Evolutionary conservation across 768 basidiomycete genomes (phyloP), one percentile per base, ranked within the genome.

Genomic region (Trametes elegans): DNA sequence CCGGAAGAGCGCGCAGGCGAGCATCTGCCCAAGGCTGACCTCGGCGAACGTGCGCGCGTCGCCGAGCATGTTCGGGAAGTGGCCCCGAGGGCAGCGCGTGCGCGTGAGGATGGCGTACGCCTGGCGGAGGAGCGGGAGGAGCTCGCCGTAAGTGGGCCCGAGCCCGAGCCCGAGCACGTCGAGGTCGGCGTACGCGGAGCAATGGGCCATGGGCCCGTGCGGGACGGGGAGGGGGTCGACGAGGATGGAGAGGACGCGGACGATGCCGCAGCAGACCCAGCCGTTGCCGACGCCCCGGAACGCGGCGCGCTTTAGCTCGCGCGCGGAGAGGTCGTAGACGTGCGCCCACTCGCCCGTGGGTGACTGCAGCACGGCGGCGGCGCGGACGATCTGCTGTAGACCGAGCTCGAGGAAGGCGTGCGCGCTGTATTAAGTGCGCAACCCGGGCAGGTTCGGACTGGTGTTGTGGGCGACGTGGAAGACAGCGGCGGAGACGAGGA

Each of bases 281-380:
- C 66, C 66, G 40, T 65, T 65, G 7, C 66, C 65, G 18, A 65
- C 66, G n/a, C 64, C 62, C 64, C 64, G 63, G 21, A 53, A 53
- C 9, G 53, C 62, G 19, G 51, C 45, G 8, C 64, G 56, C 29
- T 49, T 51, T 51, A 58, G 62, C 29, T 58, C 51, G 19, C 43
- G 26, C 27, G 19, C 48, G 19, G 41, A 43, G 28, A 62, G 48
- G 40, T 64, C 58, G 50, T 55, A 65, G 28, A 62, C 62, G 47
- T 63, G 64, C 5, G 55, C 60, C 60, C 63, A 64, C 26, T 49
- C 57, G n/a, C 60, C 61, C 11, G 45, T 39, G 11, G 57, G 46
- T 14, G 46, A 16, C 34, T 64, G 58, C 3, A 64, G 56, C 7
- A 39, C 56, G 18, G 54, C 16, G 19, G 60, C 43, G n/a, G 58